Evolutionary conservation across 768 basidiomycete species (phyloP), one percentile per base, ranked within the genome.

Genomic region (Tricholoma bakamatsutake): DNA sequence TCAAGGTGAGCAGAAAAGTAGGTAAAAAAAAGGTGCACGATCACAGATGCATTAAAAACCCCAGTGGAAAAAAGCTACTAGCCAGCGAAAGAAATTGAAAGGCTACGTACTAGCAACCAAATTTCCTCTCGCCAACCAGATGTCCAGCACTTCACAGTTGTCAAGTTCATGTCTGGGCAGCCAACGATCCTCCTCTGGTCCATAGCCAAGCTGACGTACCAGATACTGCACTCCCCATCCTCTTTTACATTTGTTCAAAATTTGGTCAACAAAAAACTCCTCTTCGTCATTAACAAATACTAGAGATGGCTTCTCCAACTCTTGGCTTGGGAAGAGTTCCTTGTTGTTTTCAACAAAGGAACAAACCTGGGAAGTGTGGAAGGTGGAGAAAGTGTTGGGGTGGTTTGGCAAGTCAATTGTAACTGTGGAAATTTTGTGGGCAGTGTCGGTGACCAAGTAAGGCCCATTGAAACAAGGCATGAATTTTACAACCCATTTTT

Each of bases 101-200:
- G 12, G 27, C 45, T 46, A 46, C 11, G 7, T 46, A 46, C 27
- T 46, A 46, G 45, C 27, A 28, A 46, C 45, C 45, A 46, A 28
- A 17, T 28, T 7, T 4, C 9, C 1, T 5, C 15, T 46, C 24
- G 45, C 45, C 24, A 53, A 37, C 63, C 64, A 62, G 6, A 17
- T 24, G 28, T 67, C 64, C 6, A 66, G 39, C 0, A 57, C 62
- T 13, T 52, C 52, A 9, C 52, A 57, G 8, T 72, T 58, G 4
- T 62, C 42, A 0, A 71, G 55, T 40, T 66, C 59, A 0, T 10
- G 2, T 5, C 57, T 37, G 0, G 65, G 56, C 12, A 71, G 46
- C 71, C 69, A 74, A 5, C 45, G 12, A 15, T 46, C 45, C 6
- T 46, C 24, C 21, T 24, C 21, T 1, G 21, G 21, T 24, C 21